Conservation (phyloP, 371 early-diverging fungal genomes). For the Batkoa obscura region DNA sequence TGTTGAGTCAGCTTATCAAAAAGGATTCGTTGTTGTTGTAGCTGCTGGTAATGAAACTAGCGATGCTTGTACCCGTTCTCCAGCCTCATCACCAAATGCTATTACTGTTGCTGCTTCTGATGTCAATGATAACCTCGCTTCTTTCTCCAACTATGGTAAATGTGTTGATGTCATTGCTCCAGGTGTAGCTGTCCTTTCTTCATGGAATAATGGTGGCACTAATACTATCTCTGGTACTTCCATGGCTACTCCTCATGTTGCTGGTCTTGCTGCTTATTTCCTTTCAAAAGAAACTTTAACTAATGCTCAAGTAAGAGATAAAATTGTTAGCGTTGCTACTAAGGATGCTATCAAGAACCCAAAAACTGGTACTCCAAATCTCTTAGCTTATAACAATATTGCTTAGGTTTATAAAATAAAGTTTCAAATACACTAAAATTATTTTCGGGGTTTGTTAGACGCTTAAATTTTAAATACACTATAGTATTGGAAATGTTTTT, state of each 20-base stretch:
- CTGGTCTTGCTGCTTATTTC: constrained; percentile 47
- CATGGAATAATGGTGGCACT: constrained; percentile 14
- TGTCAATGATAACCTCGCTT: constrained; percentile 20
- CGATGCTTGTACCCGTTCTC: constrained; percentile 44
- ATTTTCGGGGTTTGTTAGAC: too few relatives aligned
- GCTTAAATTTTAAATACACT: too few relatives aligned
- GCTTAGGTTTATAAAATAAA: too few relatives aligned
- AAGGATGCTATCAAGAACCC: neutral
- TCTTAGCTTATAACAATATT: neutral
- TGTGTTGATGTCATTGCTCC: constrained; percentile 49
- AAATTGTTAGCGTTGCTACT: neutral
- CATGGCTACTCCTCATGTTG: constrained; percentile 66
- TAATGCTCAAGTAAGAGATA: neutral
- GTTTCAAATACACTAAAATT: too few relatives aligned
- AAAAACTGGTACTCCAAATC: neutral
- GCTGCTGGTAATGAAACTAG: constrained; percentile 40
- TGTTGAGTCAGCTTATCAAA: constrained; percentile 9
- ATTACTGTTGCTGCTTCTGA: constrained; percentile 47
- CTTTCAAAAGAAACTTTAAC: neutral
- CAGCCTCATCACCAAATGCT: constrained; percentile 35
- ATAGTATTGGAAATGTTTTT: too few relatives aligned
- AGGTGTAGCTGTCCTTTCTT: constrained; percentile 18
- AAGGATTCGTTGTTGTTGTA: constrained; percentile 10
- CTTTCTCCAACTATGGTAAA: constrained; percentile 37
- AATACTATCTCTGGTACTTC: constrained; percentile 46